A percentile compares a stretch with the other conserved stretches of the same genome.
Evolutionary conservation across 2,329 filamentous ascomycete species (phyloP).

Genomic region (Pyrenophora seminiperda): DNA sequence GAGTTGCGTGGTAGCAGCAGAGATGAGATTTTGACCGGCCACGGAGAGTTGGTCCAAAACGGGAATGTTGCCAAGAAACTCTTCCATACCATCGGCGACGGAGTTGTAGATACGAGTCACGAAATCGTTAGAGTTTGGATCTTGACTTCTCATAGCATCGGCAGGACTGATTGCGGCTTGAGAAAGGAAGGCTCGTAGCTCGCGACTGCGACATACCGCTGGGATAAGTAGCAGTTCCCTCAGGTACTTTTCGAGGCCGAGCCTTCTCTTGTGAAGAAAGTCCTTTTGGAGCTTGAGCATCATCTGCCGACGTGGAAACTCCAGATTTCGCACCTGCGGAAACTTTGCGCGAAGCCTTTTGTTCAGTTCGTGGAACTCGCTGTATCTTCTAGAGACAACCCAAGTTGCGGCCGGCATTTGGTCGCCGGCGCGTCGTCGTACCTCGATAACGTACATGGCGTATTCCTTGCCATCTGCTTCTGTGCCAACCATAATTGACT

Average conservation of each 20-base stretch:
- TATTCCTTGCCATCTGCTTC: slow-evolving; percentile 94
- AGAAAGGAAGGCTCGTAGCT: slow-evolving; percentile 89
- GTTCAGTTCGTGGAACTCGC: slow-evolving; percentile 94
- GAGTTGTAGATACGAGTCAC: slow-evolving; percentile 95
- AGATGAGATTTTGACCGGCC: slow-evolving; percentile 88
- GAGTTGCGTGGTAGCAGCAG: slow-evolving; percentile 66
- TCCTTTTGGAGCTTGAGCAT: slow-evolving; percentile 97
- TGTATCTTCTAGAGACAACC: slow-evolving; percentile 91
- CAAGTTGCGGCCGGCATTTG: slow-evolving; percentile 97
- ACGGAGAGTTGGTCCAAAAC: slow-evolving; percentile 92
- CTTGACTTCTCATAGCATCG: slow-evolving; percentile 65
- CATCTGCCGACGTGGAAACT: slow-evolving; percentile 89
- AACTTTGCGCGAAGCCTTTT: slow-evolving; percentile 85
- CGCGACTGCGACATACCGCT: slow-evolving; percentile 91
- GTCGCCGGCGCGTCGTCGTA: slow-evolving; percentile 86
- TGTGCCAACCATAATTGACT: slow-evolving; percentile 87
- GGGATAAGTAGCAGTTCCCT: slow-evolving; percentile 79
- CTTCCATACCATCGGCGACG: slow-evolving; percentile 96
- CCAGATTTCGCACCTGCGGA: slow-evolving; percentile 82
- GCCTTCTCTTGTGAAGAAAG: slow-evolving; percentile 85
- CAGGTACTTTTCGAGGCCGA: slow-evolving; percentile 84
- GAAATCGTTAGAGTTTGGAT: slow-evolving; percentile 70
- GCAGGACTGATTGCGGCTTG: slow-evolving; percentile 77
- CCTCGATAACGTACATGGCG: slow-evolving; percentile 90
- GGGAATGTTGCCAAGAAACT: slow-evolving; percentile 93